phyloP scores from a whole-genome alignment of 352 stramenopile genomes.

The Saprolegnia parasitica region DNA sequence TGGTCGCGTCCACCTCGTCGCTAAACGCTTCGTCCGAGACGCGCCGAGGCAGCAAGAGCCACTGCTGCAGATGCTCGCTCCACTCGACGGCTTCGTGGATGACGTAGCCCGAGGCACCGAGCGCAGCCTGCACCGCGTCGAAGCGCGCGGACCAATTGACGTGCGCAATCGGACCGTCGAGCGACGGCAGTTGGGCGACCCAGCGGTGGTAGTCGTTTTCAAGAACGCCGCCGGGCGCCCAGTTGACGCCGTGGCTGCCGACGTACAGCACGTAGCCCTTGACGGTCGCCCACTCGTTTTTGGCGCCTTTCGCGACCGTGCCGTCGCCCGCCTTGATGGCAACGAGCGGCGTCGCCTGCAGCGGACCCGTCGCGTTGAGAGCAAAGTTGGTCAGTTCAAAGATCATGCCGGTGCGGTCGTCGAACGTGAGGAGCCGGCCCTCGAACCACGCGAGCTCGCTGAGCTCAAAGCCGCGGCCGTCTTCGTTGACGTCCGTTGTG shows the following conservation, averaged over 20 bases:
- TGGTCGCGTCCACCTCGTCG: conserved; percentile 92
- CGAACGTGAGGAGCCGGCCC: conserved; percentile 91
- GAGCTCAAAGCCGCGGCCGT: conserved; percentile 94
- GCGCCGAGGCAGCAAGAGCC: conserved; percentile 96
- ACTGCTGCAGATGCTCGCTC: conserved; percentile 91
- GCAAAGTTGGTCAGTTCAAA: conserved; percentile 93
- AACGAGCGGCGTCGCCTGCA: conserved; percentile 88
- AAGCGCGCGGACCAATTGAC: conserved; percentile 96
- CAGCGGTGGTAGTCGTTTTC: conserved; percentile 97
- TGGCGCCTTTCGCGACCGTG: conserved; percentile 96
- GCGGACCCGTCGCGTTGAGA: conserved; percentile 44
- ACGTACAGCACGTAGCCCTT: conserved; percentile 97
- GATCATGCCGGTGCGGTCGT: conserved; percentile 97
- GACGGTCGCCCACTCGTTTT: conserved; percentile 98
- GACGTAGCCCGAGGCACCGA: conserved; percentile 92
- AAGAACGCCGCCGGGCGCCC: conserved; percentile 87
- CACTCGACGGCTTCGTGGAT: conserved; percentile 98
- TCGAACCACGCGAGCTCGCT: conserved; percentile 89
- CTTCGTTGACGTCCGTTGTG: conserved; percentile 89
- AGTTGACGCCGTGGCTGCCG: conserved; percentile 94
- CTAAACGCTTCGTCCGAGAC: conserved; percentile 94
- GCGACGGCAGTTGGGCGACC: conserved; percentile 88
- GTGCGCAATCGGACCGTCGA: conserved; percentile 65
- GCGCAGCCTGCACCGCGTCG: conserved; percentile 86
- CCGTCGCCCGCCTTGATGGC: conserved; percentile 97